Conservation (phyloP, 108 stramenopile genomes). For the Epipyxis sp. region DNA sequence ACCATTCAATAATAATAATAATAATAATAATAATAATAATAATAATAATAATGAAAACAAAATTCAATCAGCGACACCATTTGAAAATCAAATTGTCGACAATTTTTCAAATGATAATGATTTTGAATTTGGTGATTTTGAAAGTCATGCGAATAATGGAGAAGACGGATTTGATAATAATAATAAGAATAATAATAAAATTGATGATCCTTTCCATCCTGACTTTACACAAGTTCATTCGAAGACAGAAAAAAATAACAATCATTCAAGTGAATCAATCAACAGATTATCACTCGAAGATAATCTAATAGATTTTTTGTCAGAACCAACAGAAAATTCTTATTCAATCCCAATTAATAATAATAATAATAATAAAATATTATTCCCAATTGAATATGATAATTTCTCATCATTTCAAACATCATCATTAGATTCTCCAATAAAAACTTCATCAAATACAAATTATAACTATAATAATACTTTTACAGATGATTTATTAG, state of each 20-base stretch:
- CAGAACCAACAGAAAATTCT: not conserved
- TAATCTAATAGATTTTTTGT: not conserved
- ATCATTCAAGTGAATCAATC: too few relatives aligned
- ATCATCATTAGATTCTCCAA: not conserved
- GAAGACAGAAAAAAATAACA: too few relatives aligned
- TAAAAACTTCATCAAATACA: not conserved
- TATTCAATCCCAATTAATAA: not conserved
- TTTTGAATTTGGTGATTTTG: constrained; percentile 21
- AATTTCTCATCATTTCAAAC: not conserved
- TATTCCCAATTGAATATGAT: too few relatives aligned
- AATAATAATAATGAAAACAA: not conserved
- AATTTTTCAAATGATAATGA: not conserved
- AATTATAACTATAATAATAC: not conserved
- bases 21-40: not conserved
- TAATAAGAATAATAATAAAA: not conserved
- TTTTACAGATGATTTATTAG: not conserved
- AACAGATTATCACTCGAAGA: not conserved
- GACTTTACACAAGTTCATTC: not conserved
- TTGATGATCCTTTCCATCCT: not conserved
- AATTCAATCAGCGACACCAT: not conserved
- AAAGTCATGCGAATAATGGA: not conserved
- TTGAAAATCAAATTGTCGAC: not conserved
- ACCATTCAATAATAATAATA: not conserved
- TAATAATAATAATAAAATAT: too few relatives aligned
- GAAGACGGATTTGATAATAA: not conserved